Evolutionary conservation across 176 grass and related monocot genomes (phyloP).

Genomic region (Raddia distichophylla): DNA sequence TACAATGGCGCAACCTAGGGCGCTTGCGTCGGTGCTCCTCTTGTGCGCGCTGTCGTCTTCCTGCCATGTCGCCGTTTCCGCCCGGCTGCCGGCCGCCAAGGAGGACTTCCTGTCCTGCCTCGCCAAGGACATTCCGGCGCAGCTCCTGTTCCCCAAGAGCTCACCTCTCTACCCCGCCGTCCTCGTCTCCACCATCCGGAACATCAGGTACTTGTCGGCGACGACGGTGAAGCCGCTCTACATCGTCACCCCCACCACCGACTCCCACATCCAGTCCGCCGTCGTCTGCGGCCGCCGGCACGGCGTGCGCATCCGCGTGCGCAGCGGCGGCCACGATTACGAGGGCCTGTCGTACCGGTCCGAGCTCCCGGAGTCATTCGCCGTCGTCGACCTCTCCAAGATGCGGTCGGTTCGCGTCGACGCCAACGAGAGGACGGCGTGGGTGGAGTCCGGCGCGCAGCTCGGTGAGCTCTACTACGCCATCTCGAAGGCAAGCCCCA

Average conservation of each 20-base stretch:
- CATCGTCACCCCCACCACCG: constrained; percentile 47
- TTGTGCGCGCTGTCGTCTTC: constrained; percentile 22
- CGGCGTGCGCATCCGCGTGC: constrained; percentile 45
- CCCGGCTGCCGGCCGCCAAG: background rate
- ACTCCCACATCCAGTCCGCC: constrained; percentile 46
- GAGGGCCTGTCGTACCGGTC: constrained; percentile 71
- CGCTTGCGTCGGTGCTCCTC: constrained; percentile 35
- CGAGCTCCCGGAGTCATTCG: constrained; percentile 13
- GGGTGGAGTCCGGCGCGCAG: constrained; percentile 60
- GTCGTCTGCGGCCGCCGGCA: constrained; percentile 43
- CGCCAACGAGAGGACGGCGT: constrained; percentile 25
- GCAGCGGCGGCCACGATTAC: constrained; percentile 76
- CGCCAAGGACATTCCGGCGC: background rate
- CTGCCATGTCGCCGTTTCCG: constrained; percentile 1
- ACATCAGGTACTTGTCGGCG: constrained; percentile 48
- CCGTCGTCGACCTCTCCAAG: constrained; percentile 44
- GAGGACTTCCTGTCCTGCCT: constrained; percentile 62
- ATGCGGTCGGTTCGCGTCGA: constrained; percentile 39
- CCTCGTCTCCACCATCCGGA: constrained; percentile 49
- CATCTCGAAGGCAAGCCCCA: constrained; percentile 29
- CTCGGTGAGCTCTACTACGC: constrained; percentile 58
- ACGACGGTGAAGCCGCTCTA: constrained; percentile 43
- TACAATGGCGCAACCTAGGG: constrained; percentile 37
- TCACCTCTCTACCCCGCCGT: constrained; percentile 38
- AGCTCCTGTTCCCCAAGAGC: constrained; percentile 42